Conservation (phyloP, 768 basidiomycete genomes). For the Pulveroboletus ravenelii region DNA sequence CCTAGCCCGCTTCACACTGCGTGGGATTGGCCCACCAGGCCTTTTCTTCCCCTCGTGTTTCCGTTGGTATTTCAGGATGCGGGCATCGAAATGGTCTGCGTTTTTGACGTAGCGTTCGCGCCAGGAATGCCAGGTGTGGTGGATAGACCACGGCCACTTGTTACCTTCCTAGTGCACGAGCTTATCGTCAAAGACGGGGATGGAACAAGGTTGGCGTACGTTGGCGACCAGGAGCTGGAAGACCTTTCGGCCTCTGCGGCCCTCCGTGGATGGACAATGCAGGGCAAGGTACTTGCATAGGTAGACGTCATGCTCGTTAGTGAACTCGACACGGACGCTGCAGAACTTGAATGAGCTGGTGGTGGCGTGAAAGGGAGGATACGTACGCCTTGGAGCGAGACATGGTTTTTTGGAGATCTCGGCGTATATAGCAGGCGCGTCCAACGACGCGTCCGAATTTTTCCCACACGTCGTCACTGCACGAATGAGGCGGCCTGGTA, state of each 20-base stretch:
- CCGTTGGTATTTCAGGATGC: slow-evolving; percentile 39
- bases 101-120: slow-evolving; percentile 54
- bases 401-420: not conserved
- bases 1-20: slow-evolving; percentile 8
- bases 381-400: slow-evolving; percentile 1
- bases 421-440: not conserved
- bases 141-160: slow-evolving; percentile 48
- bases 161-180: slow-evolving; percentile 28
- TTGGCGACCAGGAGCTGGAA: slow-evolving; percentile 43
- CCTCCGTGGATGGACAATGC: slow-evolving; percentile 36
- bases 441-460: not conserved
- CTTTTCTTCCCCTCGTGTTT: slow-evolving; percentile 24
- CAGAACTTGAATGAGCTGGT: not conserved
- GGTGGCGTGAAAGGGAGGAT: no score
- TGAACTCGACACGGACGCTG: slow-evolving; percentile 29
- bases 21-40: not conserved
- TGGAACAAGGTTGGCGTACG: slow-evolving; percentile 32
- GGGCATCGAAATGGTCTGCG: slow-evolving; percentile 34
- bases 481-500: no score
- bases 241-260: slow-evolving; percentile 44
- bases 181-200: not conserved
- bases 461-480: not conserved
- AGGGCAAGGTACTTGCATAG: slow-evolving; percentile 48
- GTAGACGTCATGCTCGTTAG: slow-evolving; percentile 37
- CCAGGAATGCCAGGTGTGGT: slow-evolving; percentile 61